A percentile compares a stretch with the other conserved stretches of the same genome.
Evolutionary conservation across 2,329 filamentous ascomycete genomes (phyloP).

Genomic region (Ascochyta viciae-villosae): DNA sequence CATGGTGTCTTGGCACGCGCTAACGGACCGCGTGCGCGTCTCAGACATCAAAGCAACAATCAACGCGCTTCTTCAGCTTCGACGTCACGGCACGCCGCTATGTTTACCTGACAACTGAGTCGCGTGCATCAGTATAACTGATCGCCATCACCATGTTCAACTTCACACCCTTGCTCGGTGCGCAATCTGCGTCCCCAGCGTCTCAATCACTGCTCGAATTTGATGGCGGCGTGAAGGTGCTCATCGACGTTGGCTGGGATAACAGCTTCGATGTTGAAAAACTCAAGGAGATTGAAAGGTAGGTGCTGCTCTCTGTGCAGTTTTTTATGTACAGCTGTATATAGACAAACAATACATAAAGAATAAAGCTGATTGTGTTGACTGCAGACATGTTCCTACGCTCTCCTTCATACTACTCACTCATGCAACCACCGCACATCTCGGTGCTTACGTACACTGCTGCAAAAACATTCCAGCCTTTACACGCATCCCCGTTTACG

Average conservation of each 20-base stretch:
- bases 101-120: conserved; percentile 3
- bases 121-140: conserved; percentile 10
- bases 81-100: conserved; percentile 6
- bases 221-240: conserved; percentile 93
- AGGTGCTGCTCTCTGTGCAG: conserved; percentile 36
- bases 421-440: conserved; percentile 88
- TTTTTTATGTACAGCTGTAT: conserved; percentile 14
- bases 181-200: conserved; percentile 83
- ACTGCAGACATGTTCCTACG: conserved; percentile 79
- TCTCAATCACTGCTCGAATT: conserved; percentile 97
- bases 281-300: conserved; percentile 91
- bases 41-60: neutral
- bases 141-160: conserved; percentile 76
- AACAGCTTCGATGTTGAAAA: conserved; percentile 83
- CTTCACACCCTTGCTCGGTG: conserved; percentile 90
- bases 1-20: conserved; percentile 2
- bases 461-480: conserved; percentile 96
- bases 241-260: conserved; percentile 96
- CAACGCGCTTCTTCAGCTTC: conserved; percentile 5
- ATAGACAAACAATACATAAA: conserved; percentile 21
- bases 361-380: conserved; percentile 28
- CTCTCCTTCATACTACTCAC: conserved; percentile 93
- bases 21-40: conserved; percentile 3
- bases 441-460: conserved; percentile 93
- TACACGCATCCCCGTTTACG: conserved; percentile 90